These are phyloP conservation scores for Hymenoscyphus albidus DNA, from an alignment of 2,329 filamentous ascomycete species.

Conservation along the genomic window DNA sequence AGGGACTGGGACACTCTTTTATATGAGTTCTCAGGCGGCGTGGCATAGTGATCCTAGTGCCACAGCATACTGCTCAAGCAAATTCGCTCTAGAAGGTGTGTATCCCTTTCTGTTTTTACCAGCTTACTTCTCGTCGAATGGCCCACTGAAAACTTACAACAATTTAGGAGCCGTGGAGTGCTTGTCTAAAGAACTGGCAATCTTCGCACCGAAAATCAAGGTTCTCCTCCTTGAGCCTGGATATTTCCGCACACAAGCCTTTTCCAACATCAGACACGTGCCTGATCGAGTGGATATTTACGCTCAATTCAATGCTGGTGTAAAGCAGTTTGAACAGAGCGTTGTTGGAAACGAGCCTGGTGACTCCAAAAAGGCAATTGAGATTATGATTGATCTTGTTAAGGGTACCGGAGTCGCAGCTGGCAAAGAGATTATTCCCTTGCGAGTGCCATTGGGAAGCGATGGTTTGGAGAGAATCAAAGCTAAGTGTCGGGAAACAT, in stretches of 20 bases:
- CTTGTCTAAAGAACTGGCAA: background rate
- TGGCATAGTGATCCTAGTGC: conserved; percentile 21
- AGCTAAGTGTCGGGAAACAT: conserved; percentile 2
- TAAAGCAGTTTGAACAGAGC: background rate
- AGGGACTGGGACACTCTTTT: conserved; percentile 34
- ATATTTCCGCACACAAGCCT: conserved; percentile 3
- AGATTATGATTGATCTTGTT: conserved; percentile 52
- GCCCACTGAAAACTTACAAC: background rate
- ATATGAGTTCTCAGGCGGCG: conserved; percentile 9
- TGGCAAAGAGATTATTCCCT: conserved; percentile 46
- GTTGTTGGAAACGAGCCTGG: conserved; percentile 48
- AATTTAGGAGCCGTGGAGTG: background rate
- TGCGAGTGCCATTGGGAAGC: conserved; percentile 41
- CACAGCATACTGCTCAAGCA: conserved; percentile 3
- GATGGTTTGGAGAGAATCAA: conserved; percentile 5
- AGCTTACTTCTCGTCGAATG: background rate
- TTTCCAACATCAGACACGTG: background rate
- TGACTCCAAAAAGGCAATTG: conserved; percentile 50
- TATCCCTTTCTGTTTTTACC: background rate
- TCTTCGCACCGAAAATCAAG: background rate
- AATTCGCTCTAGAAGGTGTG: conserved; percentile 7
- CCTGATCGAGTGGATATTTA: background rate
- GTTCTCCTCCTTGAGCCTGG: conserved; percentile 3
- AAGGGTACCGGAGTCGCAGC: conserved; percentile 46
- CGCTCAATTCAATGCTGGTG: background rate